phyloP scores from a whole-genome alignment of 2,329 filamentous ascomycete species.

The Diplodia mutila region DNA sequence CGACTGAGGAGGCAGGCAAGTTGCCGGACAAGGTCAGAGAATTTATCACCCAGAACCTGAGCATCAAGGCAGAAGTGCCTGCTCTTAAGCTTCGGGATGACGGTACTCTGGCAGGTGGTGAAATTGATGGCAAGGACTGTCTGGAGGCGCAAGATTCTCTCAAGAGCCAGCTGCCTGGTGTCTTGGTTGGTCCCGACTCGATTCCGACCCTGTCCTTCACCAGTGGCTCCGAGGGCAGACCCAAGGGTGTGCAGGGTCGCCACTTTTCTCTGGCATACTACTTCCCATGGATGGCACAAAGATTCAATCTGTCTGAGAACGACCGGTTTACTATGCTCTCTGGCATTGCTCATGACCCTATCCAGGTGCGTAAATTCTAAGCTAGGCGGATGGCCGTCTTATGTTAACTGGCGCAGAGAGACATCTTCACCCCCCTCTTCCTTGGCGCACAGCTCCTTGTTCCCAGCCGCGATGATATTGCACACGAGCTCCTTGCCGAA shows the following conservation, averaged over 20 bases:
- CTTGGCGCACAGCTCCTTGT: slow-evolving; percentile 79
- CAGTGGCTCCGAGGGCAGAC: slow-evolving; percentile 73
- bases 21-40: slow-evolving; percentile 62
- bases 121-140: slow-evolving; percentile 67
- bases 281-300: slow-evolving; percentile 90
- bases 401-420: slow-evolving; percentile 42
- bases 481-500: slow-evolving; percentile 81
- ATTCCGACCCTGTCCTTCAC: slow-evolving; percentile 69
- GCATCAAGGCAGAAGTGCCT: slow-evolving; percentile 74
- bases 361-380: slow-evolving; percentile 41
- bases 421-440: slow-evolving; percentile 92
- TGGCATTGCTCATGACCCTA: slow-evolving; percentile 76
- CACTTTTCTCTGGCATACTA: slow-evolving; percentile 87
- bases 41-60: slow-evolving; percentile 74
- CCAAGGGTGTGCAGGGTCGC: slow-evolving; percentile 84
- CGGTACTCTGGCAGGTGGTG: slow-evolving; percentile 72
- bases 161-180: slow-evolving; percentile 65
- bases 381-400: neutral
- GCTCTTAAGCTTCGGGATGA: slow-evolving; percentile 72
- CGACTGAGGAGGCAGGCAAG: slow-evolving; percentile 68
- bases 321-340: slow-evolving; percentile 81
- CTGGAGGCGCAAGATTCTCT: slow-evolving; percentile 59
- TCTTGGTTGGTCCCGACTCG: slow-evolving; percentile 84
- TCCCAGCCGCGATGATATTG: slow-evolving; percentile 80
- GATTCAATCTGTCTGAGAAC: slow-evolving; percentile 72